Evolutionary conservation across 2,329 filamentous ascomycete genomes (phyloP).

Genomic region (Pestalotiopsis fici): DNA sequence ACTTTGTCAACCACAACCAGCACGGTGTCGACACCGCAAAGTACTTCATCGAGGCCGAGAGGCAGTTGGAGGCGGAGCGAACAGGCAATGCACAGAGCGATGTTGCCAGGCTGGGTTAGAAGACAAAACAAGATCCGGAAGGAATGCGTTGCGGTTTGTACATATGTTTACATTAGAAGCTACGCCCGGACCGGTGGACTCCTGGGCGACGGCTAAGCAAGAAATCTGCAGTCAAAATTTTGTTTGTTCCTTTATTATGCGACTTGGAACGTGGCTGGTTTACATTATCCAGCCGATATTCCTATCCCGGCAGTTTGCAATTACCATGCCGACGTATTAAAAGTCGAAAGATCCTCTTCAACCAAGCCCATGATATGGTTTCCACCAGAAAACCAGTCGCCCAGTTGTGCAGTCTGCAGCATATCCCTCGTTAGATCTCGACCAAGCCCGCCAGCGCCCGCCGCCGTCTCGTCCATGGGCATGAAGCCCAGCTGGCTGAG

Average conservation of each 20-base stretch:
- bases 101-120: slow-evolving; percentile 8
- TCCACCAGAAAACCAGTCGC: slow-evolving; percentile 35
- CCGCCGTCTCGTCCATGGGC: slow-evolving; percentile 22
- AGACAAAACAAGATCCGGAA: background rate
- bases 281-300: background rate
- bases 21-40: slow-evolving; percentile 98
- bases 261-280: background rate
- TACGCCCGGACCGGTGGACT: background rate
- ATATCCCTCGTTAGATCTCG: slow-evolving; percentile 5
- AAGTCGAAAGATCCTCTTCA: slow-evolving; percentile 32
- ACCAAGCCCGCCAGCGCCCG: background rate
- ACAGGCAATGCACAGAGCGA: slow-evolving; percentile 11
- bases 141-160: slow-evolving; percentile 4
- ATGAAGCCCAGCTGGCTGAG: slow-evolving; percentile 33
- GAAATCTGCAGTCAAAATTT: background rate
- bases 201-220: background rate
- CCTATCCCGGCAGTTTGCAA: background rate
- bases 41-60: slow-evolving; percentile 95
- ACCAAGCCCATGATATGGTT: slow-evolving; percentile 32
- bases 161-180: slow-evolving; percentile 6
- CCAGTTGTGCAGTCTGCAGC: slow-evolving; percentile 28
- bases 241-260: background rate
- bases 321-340: slow-evolving; percentile 24
- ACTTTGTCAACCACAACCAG: slow-evolving; percentile 95
- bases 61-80: slow-evolving; percentile 81